These are phyloP conservation scores for Alternaria novae-zelandiae DNA, from an alignment of 2,329 filamentous ascomycete species.

Conservation along the genomic window DNA sequence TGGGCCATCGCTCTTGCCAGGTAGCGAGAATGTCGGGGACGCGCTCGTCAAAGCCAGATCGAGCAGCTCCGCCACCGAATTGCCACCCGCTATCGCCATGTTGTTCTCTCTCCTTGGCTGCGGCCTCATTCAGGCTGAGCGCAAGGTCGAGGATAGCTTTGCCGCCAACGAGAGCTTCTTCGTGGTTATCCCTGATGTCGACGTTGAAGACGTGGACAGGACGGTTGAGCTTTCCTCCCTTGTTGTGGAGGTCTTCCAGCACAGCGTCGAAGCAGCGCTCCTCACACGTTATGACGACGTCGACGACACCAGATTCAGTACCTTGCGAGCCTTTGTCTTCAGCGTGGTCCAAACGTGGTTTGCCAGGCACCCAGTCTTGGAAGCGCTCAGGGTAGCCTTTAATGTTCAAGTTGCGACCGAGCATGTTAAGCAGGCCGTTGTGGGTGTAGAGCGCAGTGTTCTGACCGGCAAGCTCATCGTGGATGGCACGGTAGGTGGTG, in stretches of 20 bases:
- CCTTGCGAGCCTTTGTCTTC: slow-evolving; percentile 79
- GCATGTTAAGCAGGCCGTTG: slow-evolving; percentile 95
- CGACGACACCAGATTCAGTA: slow-evolving; percentile 86
- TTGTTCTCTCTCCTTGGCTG: slow-evolving; percentile 74
- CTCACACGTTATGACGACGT: slow-evolving; percentile 96
- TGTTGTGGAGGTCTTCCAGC: slow-evolving; percentile 86
- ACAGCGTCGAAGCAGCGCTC: slow-evolving; percentile 99
- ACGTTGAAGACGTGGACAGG: slow-evolving; percentile 98
- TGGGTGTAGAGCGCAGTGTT: slow-evolving; percentile 86
- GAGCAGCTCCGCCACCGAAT: slow-evolving; percentile 61
- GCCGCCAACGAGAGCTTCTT: slow-evolving; percentile 90
- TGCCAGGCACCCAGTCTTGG: slow-evolving; percentile 94
- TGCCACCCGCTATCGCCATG: slow-evolving; percentile 72
- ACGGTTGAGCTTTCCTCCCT: slow-evolving; percentile 84
- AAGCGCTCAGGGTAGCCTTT: slow-evolving; percentile 97
- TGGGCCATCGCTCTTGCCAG: slow-evolving; percentile 96
- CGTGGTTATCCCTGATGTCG: slow-evolving; percentile 97
- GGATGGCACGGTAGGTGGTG: slow-evolving; percentile 94
- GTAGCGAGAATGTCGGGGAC: slow-evolving; percentile 89
- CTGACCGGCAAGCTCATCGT: slow-evolving; percentile 85
- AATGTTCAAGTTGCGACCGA: slow-evolving; percentile 86
- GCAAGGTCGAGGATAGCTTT: slow-evolving; percentile 92
- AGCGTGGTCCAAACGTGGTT: slow-evolving; percentile 74
- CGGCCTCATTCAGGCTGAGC: slow-evolving; percentile 80
- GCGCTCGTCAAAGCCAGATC: slow-evolving; percentile 85